Base-by-base conservation (phyloP, 768 basidiomycete genomes). In the Udeniomyces megalosporus region DNA sequence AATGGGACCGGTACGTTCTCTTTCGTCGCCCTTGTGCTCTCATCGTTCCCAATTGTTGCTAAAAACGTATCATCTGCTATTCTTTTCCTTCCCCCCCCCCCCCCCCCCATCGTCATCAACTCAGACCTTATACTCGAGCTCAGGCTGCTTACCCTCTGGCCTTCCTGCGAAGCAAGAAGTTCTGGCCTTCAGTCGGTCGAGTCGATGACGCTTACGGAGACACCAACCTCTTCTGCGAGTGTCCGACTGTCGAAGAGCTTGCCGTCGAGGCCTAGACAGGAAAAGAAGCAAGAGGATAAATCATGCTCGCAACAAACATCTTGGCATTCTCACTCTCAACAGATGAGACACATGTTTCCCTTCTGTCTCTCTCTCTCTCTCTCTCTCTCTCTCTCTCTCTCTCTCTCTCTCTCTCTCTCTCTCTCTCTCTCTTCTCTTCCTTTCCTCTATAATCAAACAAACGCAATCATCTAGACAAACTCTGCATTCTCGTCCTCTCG, bases 151-250 rank as follows among this genome's bases (percentile, higher is more conserved):
- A 88, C 73, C 92, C 95, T 26, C 72, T 89, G 65, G 79, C 84
- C 14, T 86, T 82, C 78, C 78, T 99, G 32, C 77, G 77, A 54
- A 84, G 86, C 74, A 85, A 81, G 77, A 99, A 99, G 75, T 93
- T 96, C 76, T 99, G 95, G 95, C 93, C 95, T 0, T 80, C 86
- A 4, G 86, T 92, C 47, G 84, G 87, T 4, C 80, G 93, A 51
- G 81, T 99, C 56, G 38, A 31, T 28, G 53, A 65, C 48, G 89
- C 89, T 11, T 92, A 86, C 70, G 93, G 93, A 48, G 93, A 99
- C 74, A 75, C 88, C 62, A 90, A 96, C 72, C 79, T 97, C 31
- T 50, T 75, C 63, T 76, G 75, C 70, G 73, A 75, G 52, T 76
- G 75, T 58, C 74, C 73, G 29, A 69, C 69, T 44, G 75, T 75